These are phyloP conservation scores for Pichia sp. DNA, from an alignment of 1,139 yeast species.

Conservation along the genomic window DNA sequence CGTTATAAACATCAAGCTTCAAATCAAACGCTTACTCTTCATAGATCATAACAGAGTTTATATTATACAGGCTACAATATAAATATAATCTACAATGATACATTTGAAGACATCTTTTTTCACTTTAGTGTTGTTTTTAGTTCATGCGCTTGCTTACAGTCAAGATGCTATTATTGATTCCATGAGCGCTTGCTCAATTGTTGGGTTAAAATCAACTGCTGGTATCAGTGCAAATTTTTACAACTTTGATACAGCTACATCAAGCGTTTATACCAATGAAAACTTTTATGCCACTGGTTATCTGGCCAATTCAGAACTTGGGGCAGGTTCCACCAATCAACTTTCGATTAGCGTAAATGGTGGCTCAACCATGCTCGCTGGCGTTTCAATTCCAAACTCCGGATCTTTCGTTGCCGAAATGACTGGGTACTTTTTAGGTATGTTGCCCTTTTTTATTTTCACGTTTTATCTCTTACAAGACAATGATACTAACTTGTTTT, in stretches of 20 bases:
- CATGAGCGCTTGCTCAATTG: not conserved
- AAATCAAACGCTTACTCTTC: no score
- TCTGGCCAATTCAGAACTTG: not conserved
- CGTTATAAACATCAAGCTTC: no score
- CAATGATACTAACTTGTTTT: not conserved
- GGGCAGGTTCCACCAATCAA: not conserved
- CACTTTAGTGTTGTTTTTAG: not conserved
- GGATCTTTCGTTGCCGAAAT: conserved; percentile 7
- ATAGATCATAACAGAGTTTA: no score
- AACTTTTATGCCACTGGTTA: conserved; percentile 6
- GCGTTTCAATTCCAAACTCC: not conserved
- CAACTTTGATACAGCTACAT: not conserved
- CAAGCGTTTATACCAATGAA: not conserved
- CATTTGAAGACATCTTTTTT: not conserved
- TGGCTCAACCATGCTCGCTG: conserved; percentile 1
- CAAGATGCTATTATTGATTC: not conserved
- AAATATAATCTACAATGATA: not conserved
- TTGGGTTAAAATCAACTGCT: not conserved
- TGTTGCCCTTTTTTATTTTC: not conserved
- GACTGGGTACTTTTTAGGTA: conserved; percentile 10
- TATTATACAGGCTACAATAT: no score
- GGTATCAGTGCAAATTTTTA: not conserved
- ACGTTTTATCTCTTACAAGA: no score
- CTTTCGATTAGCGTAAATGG: conserved; percentile 4
- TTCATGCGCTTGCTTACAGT: not conserved